Percentiles rank a stretch among this genome's conserved stretches.
Evolutionary conservation across 1,284 basidiomycete species (phyloP).

Genomic region (Boletellus deceptivus): DNA sequence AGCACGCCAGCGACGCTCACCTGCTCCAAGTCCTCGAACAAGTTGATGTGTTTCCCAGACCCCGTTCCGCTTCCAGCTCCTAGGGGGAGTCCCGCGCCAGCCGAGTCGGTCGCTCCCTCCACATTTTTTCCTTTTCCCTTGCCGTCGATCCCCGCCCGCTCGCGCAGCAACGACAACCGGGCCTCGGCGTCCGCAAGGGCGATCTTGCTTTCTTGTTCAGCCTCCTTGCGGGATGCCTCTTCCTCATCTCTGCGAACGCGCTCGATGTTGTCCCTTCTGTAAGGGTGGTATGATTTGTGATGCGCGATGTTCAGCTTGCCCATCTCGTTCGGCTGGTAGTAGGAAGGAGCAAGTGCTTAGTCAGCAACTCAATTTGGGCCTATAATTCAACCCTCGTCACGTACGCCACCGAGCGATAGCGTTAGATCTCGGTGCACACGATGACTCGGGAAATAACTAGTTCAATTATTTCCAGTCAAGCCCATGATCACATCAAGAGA

Average conservation of each 20-base stretch:
- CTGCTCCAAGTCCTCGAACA: slow-evolving; percentile 74
- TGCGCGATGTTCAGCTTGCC: too few relatives aligned
- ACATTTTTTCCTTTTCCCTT: slow-evolving; percentile 41
- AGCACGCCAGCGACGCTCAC: slow-evolving; percentile 33
- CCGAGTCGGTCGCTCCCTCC: slow-evolving; percentile 32
- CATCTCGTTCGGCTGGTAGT: too few relatives aligned
- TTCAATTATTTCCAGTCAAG: too few relatives aligned
- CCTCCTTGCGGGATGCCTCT: slow-evolving; percentile 64
- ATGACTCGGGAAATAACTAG: too few relatives aligned
- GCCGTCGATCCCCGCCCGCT: slow-evolving; percentile 49
- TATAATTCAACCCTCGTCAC: too few relatives aligned
- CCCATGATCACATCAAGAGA: too few relatives aligned
- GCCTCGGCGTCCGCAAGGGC: slow-evolving; percentile 79
- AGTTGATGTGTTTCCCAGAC: slow-evolving; percentile 59
- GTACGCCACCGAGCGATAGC: too few relatives aligned
- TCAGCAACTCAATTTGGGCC: too few relatives aligned
- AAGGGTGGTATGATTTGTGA: too few relatives aligned
- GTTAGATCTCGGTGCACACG: too few relatives aligned
- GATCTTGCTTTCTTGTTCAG: slow-evolving; percentile 48
- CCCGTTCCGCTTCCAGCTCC: slow-evolving; percentile 33
- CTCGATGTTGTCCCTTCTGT: too few relatives aligned
- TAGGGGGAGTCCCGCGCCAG: slow-evolving; percentile 14
- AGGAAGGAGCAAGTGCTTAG: too few relatives aligned
- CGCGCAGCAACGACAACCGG: slow-evolving; percentile 63
- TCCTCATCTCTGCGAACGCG: slow-evolving; percentile 76